Evolutionary conservation across 768 basidiomycete species (phyloP).

Genomic region (Cubamyces lactineus): DNA sequence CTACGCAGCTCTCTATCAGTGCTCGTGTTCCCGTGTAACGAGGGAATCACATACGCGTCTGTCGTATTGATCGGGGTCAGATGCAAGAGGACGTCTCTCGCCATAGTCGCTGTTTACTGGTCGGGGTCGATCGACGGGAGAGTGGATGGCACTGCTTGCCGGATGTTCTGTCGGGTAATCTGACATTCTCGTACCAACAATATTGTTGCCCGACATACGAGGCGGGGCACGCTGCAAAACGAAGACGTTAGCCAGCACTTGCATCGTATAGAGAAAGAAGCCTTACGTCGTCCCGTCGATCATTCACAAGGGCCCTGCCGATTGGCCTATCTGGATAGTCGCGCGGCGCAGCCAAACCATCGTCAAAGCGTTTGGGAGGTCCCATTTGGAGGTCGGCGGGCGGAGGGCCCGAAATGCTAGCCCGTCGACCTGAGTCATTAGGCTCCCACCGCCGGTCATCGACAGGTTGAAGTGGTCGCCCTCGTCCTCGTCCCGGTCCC

Average conservation of each 20-base stretch:
- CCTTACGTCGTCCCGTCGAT: constrained; percentile 8
- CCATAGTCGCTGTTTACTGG: constrained; percentile 3
- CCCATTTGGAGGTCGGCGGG: background rate
- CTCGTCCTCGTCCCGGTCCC: background rate
- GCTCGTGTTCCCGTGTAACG: too few species aligned
- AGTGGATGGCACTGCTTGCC: background rate
- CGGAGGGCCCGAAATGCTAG: background rate
- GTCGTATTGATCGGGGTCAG: background rate
- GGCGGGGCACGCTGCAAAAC: constrained; percentile 5
- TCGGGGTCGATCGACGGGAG: constrained; percentile 3
- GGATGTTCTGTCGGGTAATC: constrained; percentile 1
- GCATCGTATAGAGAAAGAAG: background rate
- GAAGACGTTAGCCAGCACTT: background rate
- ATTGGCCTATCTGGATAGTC: constrained; percentile 4
- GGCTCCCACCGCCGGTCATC: constrained; percentile 11
- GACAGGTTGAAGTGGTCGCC: background rate
- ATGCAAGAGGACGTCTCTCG: background rate
- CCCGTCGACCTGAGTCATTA: constrained; percentile 3
- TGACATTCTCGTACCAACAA: constrained; percentile 8
- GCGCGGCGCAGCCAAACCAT: background rate
- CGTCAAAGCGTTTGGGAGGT: background rate
- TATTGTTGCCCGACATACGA: constrained; percentile 17
- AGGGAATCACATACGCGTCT: constrained; percentile 7
- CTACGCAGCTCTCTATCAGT: background rate
- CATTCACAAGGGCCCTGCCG: background rate